Evolutionary conservation across 139 green algal genomes (phyloP).

Genomic region (Tetratostichococcus sp.): DNA sequence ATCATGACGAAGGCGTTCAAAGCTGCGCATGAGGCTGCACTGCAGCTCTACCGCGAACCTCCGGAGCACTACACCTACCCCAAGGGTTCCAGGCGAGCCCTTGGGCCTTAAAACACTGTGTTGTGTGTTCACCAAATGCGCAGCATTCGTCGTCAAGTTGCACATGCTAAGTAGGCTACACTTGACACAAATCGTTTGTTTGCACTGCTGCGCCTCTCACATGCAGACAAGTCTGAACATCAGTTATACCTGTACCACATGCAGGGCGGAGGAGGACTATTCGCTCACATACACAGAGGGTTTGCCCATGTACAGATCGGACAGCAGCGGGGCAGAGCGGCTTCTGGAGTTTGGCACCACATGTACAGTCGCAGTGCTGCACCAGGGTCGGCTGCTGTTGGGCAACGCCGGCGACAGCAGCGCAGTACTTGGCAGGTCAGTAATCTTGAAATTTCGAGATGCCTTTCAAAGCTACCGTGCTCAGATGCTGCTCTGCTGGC

Average conservation of each 20-base stretch:
- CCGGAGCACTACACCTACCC: slow-evolving; percentile 22
- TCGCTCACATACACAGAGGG: neutral
- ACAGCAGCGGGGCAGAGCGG: neutral
- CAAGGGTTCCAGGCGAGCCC: neutral
- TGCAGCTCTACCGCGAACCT: slow-evolving; percentile 19
- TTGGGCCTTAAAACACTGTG: no score
- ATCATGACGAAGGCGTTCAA: slow-evolving; percentile 24
- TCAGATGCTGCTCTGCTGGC: no score
- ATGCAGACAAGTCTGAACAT: neutral
- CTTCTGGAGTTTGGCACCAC: slow-evolving; percentile 65
- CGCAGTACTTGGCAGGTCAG: slow-evolving; percentile 45
- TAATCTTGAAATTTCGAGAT: neutral
- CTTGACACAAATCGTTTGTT: no score
- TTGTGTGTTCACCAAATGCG: no score
- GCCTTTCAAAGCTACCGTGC: no score
- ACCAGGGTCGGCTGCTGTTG: slow-evolving; percentile 36
- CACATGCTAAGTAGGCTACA: no score
- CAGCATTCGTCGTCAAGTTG: no score
- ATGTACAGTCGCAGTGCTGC: slow-evolving; percentile 51
- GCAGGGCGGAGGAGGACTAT: neutral
- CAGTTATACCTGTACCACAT: neutral
- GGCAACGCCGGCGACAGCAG: slow-evolving; percentile 60
- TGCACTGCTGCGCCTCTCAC: no score
- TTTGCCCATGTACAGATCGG: neutral
- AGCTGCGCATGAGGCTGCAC: slow-evolving; percentile 10